These are phyloP conservation scores for Trametes punicea DNA, from an alignment of 768 basidiomycete species.

Conservation along the genomic window DNA sequence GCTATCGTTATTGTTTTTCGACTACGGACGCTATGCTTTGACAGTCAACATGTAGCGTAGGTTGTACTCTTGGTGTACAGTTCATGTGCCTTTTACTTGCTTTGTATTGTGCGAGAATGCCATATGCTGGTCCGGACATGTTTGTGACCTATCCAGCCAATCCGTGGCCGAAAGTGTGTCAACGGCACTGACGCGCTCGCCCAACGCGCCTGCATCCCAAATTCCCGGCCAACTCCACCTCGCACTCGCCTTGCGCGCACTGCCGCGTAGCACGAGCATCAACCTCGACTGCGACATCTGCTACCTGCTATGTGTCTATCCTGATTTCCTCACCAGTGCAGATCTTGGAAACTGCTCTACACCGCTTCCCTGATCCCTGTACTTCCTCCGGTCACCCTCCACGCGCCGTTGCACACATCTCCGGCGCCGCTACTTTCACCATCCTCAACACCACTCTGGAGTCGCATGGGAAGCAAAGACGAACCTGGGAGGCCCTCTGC, in stretches of 20 bases:
- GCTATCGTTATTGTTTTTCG: constrained; percentile 7
- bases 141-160: constrained; percentile 1
- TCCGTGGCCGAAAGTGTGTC: constrained; percentile 10
- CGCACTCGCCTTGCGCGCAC: background rate
- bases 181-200: constrained; percentile 6
- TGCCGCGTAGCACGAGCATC: constrained; percentile 6
- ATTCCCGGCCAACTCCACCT: constrained; percentile 5
- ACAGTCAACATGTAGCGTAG: constrained; percentile 14
- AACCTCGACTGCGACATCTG: background rate
- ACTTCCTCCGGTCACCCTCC: constrained; percentile 1
- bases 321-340: background rate
- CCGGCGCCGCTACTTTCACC: background rate
- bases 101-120: background rate
- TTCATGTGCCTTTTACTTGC: background rate
- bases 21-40: constrained; percentile 7
- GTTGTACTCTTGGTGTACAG: background rate
- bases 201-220: background rate
- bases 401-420: background rate
- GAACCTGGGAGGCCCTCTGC: constrained; percentile 32
- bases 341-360: constrained; percentile 1
- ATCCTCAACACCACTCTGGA: background rate
- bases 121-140: background rate
- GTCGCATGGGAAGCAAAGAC: constrained; percentile 14
- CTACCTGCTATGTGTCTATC: constrained; percentile 7
- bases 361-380: background rate